Percentiles rank a stretch among this genome's conserved stretches.
Evolutionary conservation across 2,329 filamentous ascomycete genomes (phyloP).

Genomic region (Colletotrichum ledebouriae): DNA sequence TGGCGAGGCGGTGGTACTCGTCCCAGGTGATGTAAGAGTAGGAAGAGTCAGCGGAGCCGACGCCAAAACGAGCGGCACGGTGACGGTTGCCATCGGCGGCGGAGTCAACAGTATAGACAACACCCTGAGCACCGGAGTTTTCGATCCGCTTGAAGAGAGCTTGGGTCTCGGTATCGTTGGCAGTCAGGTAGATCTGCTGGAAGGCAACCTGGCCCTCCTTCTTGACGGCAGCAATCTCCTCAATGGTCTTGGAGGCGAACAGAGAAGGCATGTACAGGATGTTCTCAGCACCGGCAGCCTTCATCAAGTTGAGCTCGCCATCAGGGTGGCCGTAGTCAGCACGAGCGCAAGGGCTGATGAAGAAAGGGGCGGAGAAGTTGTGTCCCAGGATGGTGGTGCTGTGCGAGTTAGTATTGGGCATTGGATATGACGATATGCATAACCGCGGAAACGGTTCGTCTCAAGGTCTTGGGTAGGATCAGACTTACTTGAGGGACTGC

Average conservation of each 20-base stretch:
- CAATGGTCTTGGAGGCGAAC: slow-evolving; percentile 51
- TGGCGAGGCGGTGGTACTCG: slow-evolving; percentile 53
- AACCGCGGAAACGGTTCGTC: not conserved
- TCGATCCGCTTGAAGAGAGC: slow-evolving; percentile 50
- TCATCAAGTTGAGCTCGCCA: slow-evolving; percentile 64
- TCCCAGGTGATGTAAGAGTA: slow-evolving; percentile 50
- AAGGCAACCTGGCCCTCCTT: slow-evolving; percentile 54
- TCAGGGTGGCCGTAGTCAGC: slow-evolving; percentile 59
- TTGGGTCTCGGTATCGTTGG: slow-evolving; percentile 52
- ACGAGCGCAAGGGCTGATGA: slow-evolving; percentile 64
- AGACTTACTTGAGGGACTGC: slow-evolving; percentile 52
- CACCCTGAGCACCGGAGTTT: slow-evolving; percentile 52
- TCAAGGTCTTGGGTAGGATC: not conserved
- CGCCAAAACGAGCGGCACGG: slow-evolving; percentile 55
- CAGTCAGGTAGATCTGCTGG: slow-evolving; percentile 52
- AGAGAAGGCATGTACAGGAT: slow-evolving; percentile 64
- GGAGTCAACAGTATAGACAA: slow-evolving; percentile 57
- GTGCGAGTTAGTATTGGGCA: slow-evolving; percentile 19
- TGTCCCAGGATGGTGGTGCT: slow-evolving; percentile 65
- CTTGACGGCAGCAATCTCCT: slow-evolving; percentile 55
- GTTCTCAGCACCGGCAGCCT: slow-evolving; percentile 60
- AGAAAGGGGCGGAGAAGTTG: slow-evolving; percentile 68
- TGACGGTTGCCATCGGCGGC: slow-evolving; percentile 56
- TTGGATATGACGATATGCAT: not conserved
- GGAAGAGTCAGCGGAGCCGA: slow-evolving; percentile 51